These are phyloP conservation scores for Iberis amara DNA, from an alignment of 441 rosid species.

Conservation along the genomic window DNA sequence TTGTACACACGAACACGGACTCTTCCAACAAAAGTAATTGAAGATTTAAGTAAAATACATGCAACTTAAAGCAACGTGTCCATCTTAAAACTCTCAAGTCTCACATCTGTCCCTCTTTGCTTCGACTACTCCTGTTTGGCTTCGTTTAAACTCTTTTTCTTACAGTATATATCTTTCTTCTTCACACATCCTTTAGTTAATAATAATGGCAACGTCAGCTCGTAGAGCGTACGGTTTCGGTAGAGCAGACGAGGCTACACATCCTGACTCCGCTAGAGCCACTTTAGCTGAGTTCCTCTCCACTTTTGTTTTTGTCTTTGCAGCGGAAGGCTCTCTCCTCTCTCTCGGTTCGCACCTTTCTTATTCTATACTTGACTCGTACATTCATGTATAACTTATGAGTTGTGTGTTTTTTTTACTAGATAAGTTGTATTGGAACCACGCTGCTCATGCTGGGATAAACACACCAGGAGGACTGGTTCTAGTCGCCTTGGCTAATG, in stretches of 20 bases:
- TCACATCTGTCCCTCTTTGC: slow-evolving; percentile 48
- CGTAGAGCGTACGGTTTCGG: slow-evolving; percentile 55
- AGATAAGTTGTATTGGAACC: slow-evolving; percentile 49
- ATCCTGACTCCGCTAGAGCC: slow-evolving; percentile 72
- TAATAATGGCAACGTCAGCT: slow-evolving; percentile 35
- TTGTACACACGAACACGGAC: slow-evolving; percentile 14
- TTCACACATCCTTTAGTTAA: slow-evolving; percentile 8
- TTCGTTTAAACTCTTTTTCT: slow-evolving; percentile 24
- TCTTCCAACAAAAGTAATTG: background rate
- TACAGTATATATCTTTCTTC: background rate
- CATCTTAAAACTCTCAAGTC: slow-evolving; percentile 20
- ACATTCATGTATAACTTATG: background rate
- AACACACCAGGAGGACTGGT: slow-evolving; percentile 45
- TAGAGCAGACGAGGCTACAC: slow-evolving; percentile 68
- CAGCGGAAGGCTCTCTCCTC: slow-evolving; percentile 73
- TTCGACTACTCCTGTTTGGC: slow-evolving; percentile 30
- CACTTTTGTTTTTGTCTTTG: slow-evolving; percentile 71
- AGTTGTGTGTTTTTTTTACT: background rate
- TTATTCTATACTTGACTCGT: background rate
- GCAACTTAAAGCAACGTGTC: slow-evolving; percentile 42
- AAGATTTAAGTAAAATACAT: slow-evolving; percentile 27
- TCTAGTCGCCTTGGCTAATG: slow-evolving; percentile 69
- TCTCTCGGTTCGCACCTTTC: slow-evolving; percentile 46
- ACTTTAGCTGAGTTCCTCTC: slow-evolving; percentile 64
- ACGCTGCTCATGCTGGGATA: slow-evolving; percentile 28